Evolutionary conservation across 2,329 filamentous ascomycete species (phyloP).

Genomic region (Juglanconis oblonga): DNA sequence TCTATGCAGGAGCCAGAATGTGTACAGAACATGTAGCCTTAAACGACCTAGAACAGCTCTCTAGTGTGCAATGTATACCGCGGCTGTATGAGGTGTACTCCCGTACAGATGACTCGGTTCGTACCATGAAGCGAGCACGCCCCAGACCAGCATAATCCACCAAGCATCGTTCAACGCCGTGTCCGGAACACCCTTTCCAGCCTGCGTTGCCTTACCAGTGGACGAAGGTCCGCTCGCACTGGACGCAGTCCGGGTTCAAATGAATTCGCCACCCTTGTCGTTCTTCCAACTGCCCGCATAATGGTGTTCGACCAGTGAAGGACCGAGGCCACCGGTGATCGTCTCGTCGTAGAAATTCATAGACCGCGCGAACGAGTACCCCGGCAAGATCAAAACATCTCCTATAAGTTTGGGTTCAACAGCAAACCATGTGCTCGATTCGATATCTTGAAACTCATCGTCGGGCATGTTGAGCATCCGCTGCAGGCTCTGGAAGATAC

Average conservation of each 20-base stretch:
- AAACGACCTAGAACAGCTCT: no score
- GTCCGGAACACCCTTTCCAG: no score
- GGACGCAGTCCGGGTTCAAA: not conserved
- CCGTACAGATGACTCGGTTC: no score
- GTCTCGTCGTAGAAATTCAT: slow-evolving; percentile 4
- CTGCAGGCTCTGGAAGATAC: slow-evolving; percentile 4
- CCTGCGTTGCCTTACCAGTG: no score
- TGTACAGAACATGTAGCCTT: no score
- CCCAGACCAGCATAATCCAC: no score
- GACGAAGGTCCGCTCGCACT: no score
- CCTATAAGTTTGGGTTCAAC: slow-evolving; percentile 2
- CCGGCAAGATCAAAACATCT: not conserved
- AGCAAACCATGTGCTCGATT: not conserved
- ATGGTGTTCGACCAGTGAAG: slow-evolving; percentile 3
- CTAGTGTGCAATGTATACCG: no score
- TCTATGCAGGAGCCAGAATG: no score
- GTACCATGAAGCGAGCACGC: no score
- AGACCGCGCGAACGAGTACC: not conserved
- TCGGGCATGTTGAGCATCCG: not conserved
- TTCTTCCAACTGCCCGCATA: slow-evolving; percentile 7
- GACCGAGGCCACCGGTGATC: not conserved
- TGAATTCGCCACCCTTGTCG: not conserved
- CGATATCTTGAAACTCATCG: not conserved
- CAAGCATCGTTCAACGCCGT: no score
- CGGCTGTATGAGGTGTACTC: no score